Percentiles rank a stretch among this genome's conserved stretches.
These are phyloP conservation scores for Glonium stellatum DNA, from an alignment of 495 filamentous ascomycete genomes.

Conservation along the genomic window DNA sequence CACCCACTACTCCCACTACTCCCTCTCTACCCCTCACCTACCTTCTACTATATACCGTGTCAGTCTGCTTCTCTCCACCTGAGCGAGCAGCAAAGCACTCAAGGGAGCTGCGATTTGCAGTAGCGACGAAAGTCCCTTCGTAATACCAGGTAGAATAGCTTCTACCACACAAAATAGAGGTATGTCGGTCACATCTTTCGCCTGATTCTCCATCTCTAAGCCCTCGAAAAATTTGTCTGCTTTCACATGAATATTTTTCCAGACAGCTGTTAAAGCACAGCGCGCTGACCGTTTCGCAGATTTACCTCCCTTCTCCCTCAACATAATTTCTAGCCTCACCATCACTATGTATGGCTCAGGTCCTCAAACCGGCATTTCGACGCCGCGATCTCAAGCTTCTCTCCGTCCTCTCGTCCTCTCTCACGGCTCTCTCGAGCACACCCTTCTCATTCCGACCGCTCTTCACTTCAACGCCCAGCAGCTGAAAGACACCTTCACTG, in stretches of 20 bases:
- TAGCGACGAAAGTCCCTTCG: slow-evolving; percentile 18
- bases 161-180: slow-evolving; percentile 11
- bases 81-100: slow-evolving; percentile 6
- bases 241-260: neutral
- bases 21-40: neutral
- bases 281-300: slow-evolving; percentile 7
- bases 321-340: neutral
- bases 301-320: slow-evolving; percentile 18
- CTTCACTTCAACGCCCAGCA: slow-evolving; percentile 93
- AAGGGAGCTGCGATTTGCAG: slow-evolving; percentile 20
- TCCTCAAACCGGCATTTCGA: slow-evolving; percentile 89
- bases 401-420: slow-evolving; percentile 80
- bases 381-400: slow-evolving; percentile 80
- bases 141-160: slow-evolving; percentile 23
- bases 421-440: slow-evolving; percentile 91
- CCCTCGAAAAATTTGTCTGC: no score
- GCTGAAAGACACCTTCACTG: slow-evolving; percentile 77
- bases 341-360: slow-evolving; percentile 80
- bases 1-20: neutral
- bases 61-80: slow-evolving; percentile 1
- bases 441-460: slow-evolving; percentile 86
- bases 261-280: neutral
- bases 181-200: slow-evolving; percentile 5
- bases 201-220: neutral
- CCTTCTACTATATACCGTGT: neutral